phyloP scores from a whole-genome alignment of 139 green algal species.

The Chlorokybus atmophyticus region DNA sequence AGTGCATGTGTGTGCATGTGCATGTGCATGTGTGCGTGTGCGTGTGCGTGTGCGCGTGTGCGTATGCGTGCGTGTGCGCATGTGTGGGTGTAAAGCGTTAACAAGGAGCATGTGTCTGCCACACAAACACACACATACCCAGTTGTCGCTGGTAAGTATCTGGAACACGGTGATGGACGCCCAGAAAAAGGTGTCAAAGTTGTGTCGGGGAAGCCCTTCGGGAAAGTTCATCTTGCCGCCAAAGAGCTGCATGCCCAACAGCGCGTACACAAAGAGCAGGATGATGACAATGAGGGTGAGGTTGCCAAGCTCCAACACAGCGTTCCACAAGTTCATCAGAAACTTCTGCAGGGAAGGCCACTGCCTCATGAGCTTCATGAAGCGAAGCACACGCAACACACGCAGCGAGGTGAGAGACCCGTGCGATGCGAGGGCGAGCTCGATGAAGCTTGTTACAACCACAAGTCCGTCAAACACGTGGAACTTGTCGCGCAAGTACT shows the following conservation, averaged over 20 bases:
- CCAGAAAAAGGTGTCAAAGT: conserved; percentile 29
- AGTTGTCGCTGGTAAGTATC: too few relatives aligned
- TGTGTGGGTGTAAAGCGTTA: too few relatives aligned
- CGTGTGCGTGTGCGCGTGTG: too few relatives aligned
- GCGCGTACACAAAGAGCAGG: conserved; percentile 17
- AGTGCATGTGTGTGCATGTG: too few relatives aligned
- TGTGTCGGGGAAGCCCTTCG: conserved; percentile 9
- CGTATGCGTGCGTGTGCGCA: too few relatives aligned
- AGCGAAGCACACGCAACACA: conserved; percentile 16
- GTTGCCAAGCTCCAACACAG: background rate
- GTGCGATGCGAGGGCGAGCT: background rate
- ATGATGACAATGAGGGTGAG: conserved; percentile 6
- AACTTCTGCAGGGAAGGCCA: conserved; percentile 1
- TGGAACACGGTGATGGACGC: conserved; percentile 27
- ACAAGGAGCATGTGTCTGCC: too few relatives aligned
- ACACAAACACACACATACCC: too few relatives aligned
- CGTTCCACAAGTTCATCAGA: background rate
- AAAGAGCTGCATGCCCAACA: conserved; percentile 17
- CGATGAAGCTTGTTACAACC: conserved; percentile 10
- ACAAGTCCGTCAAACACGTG: conserved; percentile 25
- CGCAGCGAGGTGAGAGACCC: conserved; percentile 1
- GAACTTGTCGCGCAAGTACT: conserved; percentile 15
- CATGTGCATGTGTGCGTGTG: too few relatives aligned
- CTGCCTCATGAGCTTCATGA: conserved; percentile 6
- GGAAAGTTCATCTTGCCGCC: conserved; percentile 1